These are phyloP conservation scores for Cucumis hystrix DNA, from an alignment of 306 rosid genomes.

Conservation along the genomic window DNA sequence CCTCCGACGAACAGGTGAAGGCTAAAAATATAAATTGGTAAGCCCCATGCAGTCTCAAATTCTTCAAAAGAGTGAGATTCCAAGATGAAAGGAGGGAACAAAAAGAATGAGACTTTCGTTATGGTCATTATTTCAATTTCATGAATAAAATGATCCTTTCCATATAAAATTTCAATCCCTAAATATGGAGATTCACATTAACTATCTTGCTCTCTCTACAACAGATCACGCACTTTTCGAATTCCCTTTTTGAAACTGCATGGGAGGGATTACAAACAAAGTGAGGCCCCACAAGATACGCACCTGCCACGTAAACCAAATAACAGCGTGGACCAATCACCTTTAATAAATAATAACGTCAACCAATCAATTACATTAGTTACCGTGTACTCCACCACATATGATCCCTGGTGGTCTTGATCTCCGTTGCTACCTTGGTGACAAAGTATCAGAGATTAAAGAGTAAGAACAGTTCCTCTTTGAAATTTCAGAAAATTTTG, in stretches of 20 bases:
- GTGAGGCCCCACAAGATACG: neutral
- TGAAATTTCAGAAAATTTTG: too few relatives aligned
- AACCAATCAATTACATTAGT: neutral
- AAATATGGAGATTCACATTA: neutral
- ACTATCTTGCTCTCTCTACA: neutral
- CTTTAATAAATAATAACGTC: neutral
- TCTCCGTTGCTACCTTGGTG: conserved; percentile 5
- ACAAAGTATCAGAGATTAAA: conserved; percentile 2
- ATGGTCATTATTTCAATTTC: too few relatives aligned
- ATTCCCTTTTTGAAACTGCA: neutral
- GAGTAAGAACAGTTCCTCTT: neutral
- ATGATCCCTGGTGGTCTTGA: neutral
- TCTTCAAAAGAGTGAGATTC: too few relatives aligned
- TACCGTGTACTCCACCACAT: neutral
- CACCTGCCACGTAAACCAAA: neutral
- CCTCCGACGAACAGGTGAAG: too few relatives aligned
- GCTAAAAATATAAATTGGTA: too few relatives aligned
- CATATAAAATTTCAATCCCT: too few relatives aligned
- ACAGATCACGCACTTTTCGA: neutral
- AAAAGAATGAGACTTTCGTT: too few relatives aligned
- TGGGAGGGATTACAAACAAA: neutral
- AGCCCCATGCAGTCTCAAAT: too few relatives aligned
- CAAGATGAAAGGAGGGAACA: too few relatives aligned
- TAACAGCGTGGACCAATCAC: neutral
- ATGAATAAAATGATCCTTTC: too few relatives aligned